phyloP scores from a whole-genome alignment of 495 filamentous ascomycete species.

The Stereocaulon alpinum region DNA sequence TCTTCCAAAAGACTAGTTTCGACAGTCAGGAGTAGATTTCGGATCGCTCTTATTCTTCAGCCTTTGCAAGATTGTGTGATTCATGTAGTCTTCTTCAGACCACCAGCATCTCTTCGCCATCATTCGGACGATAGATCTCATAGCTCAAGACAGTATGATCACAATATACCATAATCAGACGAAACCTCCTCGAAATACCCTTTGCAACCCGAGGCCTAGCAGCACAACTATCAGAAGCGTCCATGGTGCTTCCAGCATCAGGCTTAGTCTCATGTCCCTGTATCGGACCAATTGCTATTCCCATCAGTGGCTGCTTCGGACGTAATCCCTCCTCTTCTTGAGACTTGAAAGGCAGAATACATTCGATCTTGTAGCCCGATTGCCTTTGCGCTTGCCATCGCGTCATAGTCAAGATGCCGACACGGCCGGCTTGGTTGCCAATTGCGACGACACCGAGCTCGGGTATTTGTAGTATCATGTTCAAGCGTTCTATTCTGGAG shows the following conservation, averaged over 20 bases:
- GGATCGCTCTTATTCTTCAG: too few species aligned
- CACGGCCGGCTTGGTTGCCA: slow-evolving; percentile 63
- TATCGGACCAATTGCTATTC: slow-evolving; percentile 49
- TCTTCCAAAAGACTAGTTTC: too few species aligned
- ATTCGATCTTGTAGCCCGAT: slow-evolving; percentile 43
- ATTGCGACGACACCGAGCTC: slow-evolving; percentile 68
- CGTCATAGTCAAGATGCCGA: slow-evolving; percentile 63
- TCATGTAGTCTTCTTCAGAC: background rate
- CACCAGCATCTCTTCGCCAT: background rate
- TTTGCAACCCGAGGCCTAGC: background rate
- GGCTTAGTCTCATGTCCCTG: slow-evolving; percentile 39
- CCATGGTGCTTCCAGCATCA: background rate
- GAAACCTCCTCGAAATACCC: slow-evolving; percentile 39
- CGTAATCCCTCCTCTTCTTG: slow-evolving; percentile 36
- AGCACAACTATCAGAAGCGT: background rate
- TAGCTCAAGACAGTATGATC: slow-evolving; percentile 75
- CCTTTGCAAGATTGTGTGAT: too few species aligned
- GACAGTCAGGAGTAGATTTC: too few species aligned
- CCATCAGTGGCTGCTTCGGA: slow-evolving; percentile 41
- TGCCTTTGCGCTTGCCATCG: slow-evolving; percentile 27
- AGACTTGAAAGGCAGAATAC: slow-evolving; percentile 42
- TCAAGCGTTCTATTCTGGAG: slow-evolving; percentile 52
- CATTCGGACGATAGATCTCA: slow-evolving; percentile 40
- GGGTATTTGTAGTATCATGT: slow-evolving; percentile 65
- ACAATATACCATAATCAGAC: slow-evolving; percentile 64